Conservation (phyloP, 805 yeast genomes). For the Wickerhamomyces hampshirensis region DNA sequence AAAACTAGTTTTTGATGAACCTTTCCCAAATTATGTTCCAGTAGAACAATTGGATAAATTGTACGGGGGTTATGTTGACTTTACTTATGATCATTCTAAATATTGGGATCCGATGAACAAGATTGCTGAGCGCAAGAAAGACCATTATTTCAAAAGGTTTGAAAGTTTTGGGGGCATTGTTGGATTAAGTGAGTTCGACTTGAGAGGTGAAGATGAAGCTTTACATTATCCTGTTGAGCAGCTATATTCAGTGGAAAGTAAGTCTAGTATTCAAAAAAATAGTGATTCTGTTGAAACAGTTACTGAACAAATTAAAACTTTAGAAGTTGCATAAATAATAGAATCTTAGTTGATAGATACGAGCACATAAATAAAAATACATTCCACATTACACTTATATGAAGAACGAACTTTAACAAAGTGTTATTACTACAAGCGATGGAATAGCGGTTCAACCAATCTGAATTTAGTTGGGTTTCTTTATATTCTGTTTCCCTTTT, state of each 20-base stretch:
- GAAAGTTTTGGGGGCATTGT: slow-evolving; percentile 61
- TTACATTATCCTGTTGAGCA: slow-evolving; percentile 18
- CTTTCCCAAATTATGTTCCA: slow-evolving; percentile 81
- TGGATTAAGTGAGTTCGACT: slow-evolving; percentile 80
- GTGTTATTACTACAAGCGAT: too few relatives aligned
- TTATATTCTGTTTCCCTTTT: too few relatives aligned
- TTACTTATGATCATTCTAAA: slow-evolving; percentile 70
- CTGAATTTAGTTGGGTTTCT: too few relatives aligned
- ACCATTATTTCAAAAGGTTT: slow-evolving; percentile 64
- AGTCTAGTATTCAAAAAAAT: background rate
- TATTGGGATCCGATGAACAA: slow-evolving; percentile 74
- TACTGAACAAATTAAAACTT: slow-evolving; percentile 9
- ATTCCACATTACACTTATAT: too few relatives aligned
- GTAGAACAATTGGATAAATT: slow-evolving; percentile 72
- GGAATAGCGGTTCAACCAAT: too few relatives aligned
- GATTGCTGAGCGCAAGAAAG: slow-evolving; percentile 54
- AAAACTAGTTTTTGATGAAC: slow-evolving; percentile 87
- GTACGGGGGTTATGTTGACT: slow-evolving; percentile 83
- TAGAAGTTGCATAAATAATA: slow-evolving; percentile 9
- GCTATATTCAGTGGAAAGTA: slow-evolving; percentile 1
- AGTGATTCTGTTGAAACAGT: slow-evolving; percentile 4
- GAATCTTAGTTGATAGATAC: too few relatives aligned
- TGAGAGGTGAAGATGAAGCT: slow-evolving; percentile 42
- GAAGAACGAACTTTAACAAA: too few relatives aligned
- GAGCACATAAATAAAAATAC: too few relatives aligned